Evolutionary conservation across 345 rosid species (phyloP).

Genomic region (Tarenaya hassleriana): DNA sequence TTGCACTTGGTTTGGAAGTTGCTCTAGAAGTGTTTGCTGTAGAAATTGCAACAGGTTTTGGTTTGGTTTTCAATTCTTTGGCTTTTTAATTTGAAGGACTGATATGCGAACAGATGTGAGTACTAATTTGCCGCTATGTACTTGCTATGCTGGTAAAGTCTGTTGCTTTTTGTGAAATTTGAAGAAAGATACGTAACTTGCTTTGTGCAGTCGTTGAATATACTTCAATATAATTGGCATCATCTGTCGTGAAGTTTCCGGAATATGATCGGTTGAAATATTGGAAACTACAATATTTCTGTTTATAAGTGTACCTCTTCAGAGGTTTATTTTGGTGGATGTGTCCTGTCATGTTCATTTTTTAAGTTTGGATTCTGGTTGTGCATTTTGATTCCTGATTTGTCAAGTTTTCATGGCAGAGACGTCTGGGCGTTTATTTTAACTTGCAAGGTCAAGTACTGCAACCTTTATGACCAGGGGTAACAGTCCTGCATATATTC

Average conservation of each 20-base stretch:
- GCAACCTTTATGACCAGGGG: constrained; percentile 98
- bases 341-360: neutral
- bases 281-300: neutral
- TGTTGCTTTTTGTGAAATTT: constrained; percentile 4
- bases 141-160: neutral
- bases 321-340: too few relatives aligned
- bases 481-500: constrained; percentile 33
- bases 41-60: neutral
- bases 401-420: constrained; percentile 38
- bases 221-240: too few relatives aligned
- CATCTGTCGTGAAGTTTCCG: too few relatives aligned
- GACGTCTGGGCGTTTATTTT: constrained; percentile 96
- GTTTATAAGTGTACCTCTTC: too few relatives aligned
- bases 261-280: constrained; percentile 6
- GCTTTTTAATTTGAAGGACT: constrained; percentile 5
- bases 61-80: neutral
- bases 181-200: too few relatives aligned
- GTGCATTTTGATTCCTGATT: constrained; percentile 1
- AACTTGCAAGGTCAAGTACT: constrained; percentile 89
- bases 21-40: too few relatives aligned
- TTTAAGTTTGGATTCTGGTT: constrained; percentile 6
- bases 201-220: constrained; percentile 10
- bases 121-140: neutral
- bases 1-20: too few relatives aligned
- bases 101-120: neutral